Base-by-base conservation (phyloP, 2,329 filamentous ascomycete species). In the Ophiostoma perfectum region DNA sequence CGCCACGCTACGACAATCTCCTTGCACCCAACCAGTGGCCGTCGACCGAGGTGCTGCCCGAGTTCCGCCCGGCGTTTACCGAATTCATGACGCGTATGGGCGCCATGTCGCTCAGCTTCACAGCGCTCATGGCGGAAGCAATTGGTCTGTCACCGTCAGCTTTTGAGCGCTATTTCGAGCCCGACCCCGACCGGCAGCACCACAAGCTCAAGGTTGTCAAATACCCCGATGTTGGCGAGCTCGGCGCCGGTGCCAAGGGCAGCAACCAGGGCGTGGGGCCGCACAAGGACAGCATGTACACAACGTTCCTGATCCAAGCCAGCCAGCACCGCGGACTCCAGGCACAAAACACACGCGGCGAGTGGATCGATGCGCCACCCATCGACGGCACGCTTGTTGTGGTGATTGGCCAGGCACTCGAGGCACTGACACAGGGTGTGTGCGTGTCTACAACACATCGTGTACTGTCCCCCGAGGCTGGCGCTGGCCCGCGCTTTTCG, bases 171-270 rank as follows among this genome's bases (percentile, higher is more conserved):
- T 96, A 93, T 81, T 94, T 94, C 78, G 91, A 93, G 76, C 78
- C 83, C 81, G 77, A 84, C 73, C 67, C 68, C 64, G 68, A 49
- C 4, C 70, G 70, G 11, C 81, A 86, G 80, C 92, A 95, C 79
- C 91, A 96, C 80, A 96, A 96, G 81, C 83, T 96, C 74, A 96
- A 96, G 81, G 89, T 96, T 70, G 89, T 96, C 70, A 92, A 91
- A 80, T 96, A 95, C 75, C 92, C 92, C 0, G 92, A 95, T 75
- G 77, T 85, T 12, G 78, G 80, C n/a, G 83, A 87, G 76, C 79
- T 90, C 1, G 85, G 83, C 0, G 76, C 82, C 2, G 76, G 72
- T 27, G 77, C 75, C 2, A 79, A 52, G 75, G 69, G 3, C 72
- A 72, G 39, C 38, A 76, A 74, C 36, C 77, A 83, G 71, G 82